Base-by-base conservation (phyloP, 2,329 filamentous ascomycete species). In the Pseudocercospora fuligena region DNA sequence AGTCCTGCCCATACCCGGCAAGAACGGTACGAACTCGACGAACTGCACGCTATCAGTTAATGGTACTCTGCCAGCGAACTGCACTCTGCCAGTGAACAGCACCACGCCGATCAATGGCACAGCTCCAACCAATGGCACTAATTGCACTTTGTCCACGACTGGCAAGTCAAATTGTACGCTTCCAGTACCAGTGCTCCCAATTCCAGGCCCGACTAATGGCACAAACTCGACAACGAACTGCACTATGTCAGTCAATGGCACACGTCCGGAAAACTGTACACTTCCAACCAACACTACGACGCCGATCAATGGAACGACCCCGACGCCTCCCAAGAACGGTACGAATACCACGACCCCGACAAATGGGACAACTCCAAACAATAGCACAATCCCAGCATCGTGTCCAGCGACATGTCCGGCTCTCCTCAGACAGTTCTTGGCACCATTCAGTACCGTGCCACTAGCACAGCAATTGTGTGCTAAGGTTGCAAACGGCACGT, bases 341-440 rank as follows among this genome's bases (percentile, higher is more conserved):
- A 31, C 40, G 12, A 46, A 46, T 8, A 19, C 19, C 40, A 46
- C 40, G 40, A 16, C 19, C 14, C 21, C 21, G 23, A 54, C 53
- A 27, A 56, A 56, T 33, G 12, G 12, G 8, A 57, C 54, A 29
- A 54, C 56, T 3, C 31, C 56, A 14, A 59, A 14, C 6, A 59
- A 59, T 21, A 19, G 56, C 12, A 59, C 56, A 14, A 29, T 25
- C 14, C 49, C 49, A 25, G 9, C 49, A 25, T 54, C 33, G 12
- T 36, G 49, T 27, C 49, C 49, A 29, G 49, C 49, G 25, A 54
- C 49, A 14, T 59, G 56, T 27, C 56, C 56, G 12, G 56, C 56
- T 23, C 29, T 29, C 12, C 40, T 59, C 12, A 31, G 40, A 27
- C 19, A 19, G 8, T 16, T 46, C 33, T 14, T 59, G 19, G 29